These are phyloP conservation scores for Triadica sebifera DNA, from an alignment of 345 rosid species.

Conservation along the genomic window DNA sequence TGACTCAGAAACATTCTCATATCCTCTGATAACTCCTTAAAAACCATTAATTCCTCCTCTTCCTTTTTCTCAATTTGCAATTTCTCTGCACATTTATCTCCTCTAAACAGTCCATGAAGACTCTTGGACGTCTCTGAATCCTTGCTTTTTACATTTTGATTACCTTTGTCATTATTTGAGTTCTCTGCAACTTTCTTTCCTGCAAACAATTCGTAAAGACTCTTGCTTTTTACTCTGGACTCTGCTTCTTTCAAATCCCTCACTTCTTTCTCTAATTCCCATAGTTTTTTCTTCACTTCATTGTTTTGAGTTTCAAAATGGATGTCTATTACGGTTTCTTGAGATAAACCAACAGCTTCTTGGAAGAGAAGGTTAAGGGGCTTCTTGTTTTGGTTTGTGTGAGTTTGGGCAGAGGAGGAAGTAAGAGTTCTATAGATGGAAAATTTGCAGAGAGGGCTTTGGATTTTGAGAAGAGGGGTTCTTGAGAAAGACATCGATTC, in stretches of 20 bases:
- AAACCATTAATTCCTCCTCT: slow-evolving; percentile 18
- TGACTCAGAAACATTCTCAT: slow-evolving; percentile 51
- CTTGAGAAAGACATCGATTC: background rate
- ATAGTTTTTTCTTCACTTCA: slow-evolving; percentile 40
- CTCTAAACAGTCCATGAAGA: background rate
- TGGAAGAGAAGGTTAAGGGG: slow-evolving; percentile 46
- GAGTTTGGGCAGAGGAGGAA: background rate
- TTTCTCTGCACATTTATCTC: background rate
- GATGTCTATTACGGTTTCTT: slow-evolving; percentile 28
- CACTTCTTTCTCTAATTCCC: slow-evolving; percentile 43
- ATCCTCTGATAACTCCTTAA: slow-evolving; percentile 54
- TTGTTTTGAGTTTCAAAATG: slow-evolving; percentile 24
- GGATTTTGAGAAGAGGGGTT: background rate
- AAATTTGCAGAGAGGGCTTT: background rate
- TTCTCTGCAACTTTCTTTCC: slow-evolving; percentile 9
- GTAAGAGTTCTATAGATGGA: background rate
- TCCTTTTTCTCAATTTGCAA: slow-evolving; percentile 11
- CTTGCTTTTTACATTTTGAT: background rate
- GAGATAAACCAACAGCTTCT: slow-evolving; percentile 51
- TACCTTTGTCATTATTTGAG: slow-evolving; percentile 12
- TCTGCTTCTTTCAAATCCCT: slow-evolving; percentile 28
- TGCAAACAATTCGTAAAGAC: background rate
- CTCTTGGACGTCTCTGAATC: slow-evolving; percentile 9
- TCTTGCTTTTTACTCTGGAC: background rate
- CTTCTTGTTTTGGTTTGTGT: slow-evolving; percentile 18